phyloP scores from a whole-genome alignment of 2,329 filamentous ascomycete genomes.

The Nemania sp. region DNA sequence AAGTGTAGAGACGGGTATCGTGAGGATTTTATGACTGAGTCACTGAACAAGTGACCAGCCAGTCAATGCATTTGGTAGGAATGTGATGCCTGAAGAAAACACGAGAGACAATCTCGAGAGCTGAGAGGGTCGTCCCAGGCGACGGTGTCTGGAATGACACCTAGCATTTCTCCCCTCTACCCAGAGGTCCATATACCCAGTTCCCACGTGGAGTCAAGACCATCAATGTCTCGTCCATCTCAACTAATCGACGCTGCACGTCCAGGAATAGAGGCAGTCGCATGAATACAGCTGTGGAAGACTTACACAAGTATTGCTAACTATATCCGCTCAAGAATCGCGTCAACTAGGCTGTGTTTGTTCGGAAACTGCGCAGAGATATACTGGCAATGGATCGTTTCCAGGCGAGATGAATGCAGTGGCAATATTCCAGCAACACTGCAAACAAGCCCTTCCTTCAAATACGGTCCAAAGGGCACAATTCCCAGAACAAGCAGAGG shows the following conservation, averaged over 20 bases:
- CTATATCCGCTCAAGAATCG: neutral
- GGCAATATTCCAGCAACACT: conserved; percentile 49
- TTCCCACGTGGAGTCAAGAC: conserved; percentile 30
- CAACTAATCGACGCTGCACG: conserved; percentile 4
- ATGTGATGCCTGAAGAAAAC: conserved; percentile 30
- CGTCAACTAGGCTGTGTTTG: neutral
- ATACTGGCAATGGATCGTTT: neutral
- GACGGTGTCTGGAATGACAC: conserved; percentile 36
- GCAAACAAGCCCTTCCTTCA: conserved; percentile 30
- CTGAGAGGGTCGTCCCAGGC: conserved; percentile 38
- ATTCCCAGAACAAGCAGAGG: conserved; percentile 1
- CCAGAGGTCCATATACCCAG: conserved; percentile 13
- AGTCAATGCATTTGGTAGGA: conserved; percentile 22
- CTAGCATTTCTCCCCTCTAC: conserved; percentile 25
- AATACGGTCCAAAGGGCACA: conserved; percentile 3
- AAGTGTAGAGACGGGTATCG: conserved; percentile 15
- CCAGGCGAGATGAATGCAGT: conserved; percentile 33
- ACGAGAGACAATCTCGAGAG: conserved; percentile 28
- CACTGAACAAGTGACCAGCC: conserved; percentile 13
- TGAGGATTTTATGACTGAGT: conserved; percentile 32
- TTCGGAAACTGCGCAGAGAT: neutral
- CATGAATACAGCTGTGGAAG: neutral
- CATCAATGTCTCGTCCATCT: conserved; percentile 22
- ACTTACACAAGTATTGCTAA: conserved; percentile 10
- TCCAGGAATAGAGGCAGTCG: conserved; percentile 6